Evolutionary conservation across 1,139 yeast species (phyloP), one percentile per base, ranked within the genome.

Genomic region (Blastobotrys malaysiensis): DNA sequence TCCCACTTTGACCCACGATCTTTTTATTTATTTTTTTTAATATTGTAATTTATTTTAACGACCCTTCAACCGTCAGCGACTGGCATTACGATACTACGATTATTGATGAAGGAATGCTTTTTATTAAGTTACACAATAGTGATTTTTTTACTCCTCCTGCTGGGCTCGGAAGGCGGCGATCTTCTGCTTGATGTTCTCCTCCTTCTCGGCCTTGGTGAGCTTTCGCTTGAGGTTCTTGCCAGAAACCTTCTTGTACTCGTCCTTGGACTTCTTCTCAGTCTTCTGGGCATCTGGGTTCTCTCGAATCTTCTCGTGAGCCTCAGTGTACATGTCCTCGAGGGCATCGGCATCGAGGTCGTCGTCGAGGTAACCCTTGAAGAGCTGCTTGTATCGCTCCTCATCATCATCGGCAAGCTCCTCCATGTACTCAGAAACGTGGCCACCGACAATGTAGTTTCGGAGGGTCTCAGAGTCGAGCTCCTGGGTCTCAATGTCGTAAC

Each of bases 361-460:
- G 69, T 84, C 97, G 69, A 95, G 79, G 93, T 95, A 93, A 72
- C 90, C 83, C 83, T 88, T 86, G 96, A 93, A 93, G 77, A 93
- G 83, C 73, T 88, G 83, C 78, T 85, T 84, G 96, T 83, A 93
- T 82, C 95, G 93, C 83, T 93, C 99, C 83, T 93, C 99, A 85
- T 93, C 99, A 77, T 93, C 99, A 74, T 93, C 99, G 79, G 93
- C 93, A 77, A 93, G 88, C 84, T 93, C 98, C 84, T 93, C 99
- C 97, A 95, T 95, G 95, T 93, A 95, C 83, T 95, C 99, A 75
- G 99, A 87, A 75, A 93, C 91, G 86, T 93, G 99, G 77, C 98
- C 98, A 82, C 96, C 99, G 76, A 91, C 88, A 84, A 93, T 93
- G 96, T 95, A 91, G 80, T 88, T 89, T 88, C 98, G 90, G 79